Conservation (phyloP, 441 rosid species). For the Hura crepitans region DNA sequence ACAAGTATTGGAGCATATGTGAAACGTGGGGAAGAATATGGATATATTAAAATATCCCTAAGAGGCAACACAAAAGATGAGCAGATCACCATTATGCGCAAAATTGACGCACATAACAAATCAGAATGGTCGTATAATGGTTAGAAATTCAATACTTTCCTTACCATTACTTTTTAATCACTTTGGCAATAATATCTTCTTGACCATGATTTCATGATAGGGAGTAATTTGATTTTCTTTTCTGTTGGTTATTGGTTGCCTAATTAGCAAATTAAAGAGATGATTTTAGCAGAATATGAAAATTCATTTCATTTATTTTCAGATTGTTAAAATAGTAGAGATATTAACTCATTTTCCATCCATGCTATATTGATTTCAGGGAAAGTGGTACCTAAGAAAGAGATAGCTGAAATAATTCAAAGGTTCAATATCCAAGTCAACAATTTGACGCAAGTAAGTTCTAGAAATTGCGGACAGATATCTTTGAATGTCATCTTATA, state of each 20-base stretch:
- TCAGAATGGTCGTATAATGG: slow-evolving; percentile 92
- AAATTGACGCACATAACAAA: slow-evolving; percentile 79
- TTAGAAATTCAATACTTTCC: slow-evolving; percentile 30
- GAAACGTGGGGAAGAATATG: slow-evolving; percentile 84
- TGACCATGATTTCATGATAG: neutral
- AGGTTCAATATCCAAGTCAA: slow-evolving; percentile 93
- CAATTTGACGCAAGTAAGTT: slow-evolving; percentile 88
- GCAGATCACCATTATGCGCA: slow-evolving; percentile 51
- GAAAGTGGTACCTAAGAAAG: slow-evolving; percentile 56
- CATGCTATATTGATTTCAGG: slow-evolving; percentile 42
- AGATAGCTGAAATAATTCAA: slow-evolving; percentile 52
- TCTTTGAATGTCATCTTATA: neutral
- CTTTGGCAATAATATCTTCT: slow-evolving; percentile 2
- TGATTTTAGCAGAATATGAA: neutral
- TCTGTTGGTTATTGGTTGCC: neutral
- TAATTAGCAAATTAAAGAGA: neutral
- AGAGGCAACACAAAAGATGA: slow-evolving; percentile 61
- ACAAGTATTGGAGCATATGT: slow-evolving; percentile 84
- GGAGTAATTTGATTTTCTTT: neutral
- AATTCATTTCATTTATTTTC: neutral
- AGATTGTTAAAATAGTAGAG: neutral
- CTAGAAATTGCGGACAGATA: slow-evolving; percentile 18
- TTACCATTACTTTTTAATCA: slow-evolving; percentile 13
- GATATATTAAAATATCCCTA: slow-evolving; percentile 64
- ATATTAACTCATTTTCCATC: slow-evolving; percentile 4